These are phyloP conservation scores for Clitocybe nebularis DNA, from an alignment of 1,284 basidiomycete species.

Conservation along the genomic window DNA sequence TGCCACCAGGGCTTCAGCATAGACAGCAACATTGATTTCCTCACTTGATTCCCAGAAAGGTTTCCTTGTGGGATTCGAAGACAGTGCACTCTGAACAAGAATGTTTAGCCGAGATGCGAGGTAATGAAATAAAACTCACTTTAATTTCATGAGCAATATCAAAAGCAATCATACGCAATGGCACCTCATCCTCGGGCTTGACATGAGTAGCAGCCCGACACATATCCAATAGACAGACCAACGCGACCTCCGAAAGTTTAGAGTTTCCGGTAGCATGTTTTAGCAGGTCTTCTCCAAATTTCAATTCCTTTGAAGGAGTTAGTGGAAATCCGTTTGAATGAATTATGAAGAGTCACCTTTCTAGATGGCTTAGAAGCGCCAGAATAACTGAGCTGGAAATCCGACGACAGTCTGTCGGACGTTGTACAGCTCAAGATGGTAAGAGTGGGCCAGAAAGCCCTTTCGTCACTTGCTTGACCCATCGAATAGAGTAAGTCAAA, in stretches of 20 bases:
- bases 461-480: constrained; percentile 53
- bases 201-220: constrained; percentile 77
- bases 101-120: background rate
- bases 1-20: constrained; percentile 70
- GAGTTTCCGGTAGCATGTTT: constrained; percentile 46
- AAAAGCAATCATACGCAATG: constrained; percentile 64
- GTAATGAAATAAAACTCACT: constrained; percentile 34
- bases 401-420: constrained; percentile 66
- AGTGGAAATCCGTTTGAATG: background rate
- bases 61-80: constrained; percentile 46
- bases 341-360: constrained; percentile 30
- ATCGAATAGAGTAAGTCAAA: constrained; percentile 74
- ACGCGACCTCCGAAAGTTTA: constrained; percentile 59
- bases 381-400: constrained; percentile 38
- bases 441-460: constrained; percentile 75
- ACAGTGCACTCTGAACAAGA: constrained; percentile 38
- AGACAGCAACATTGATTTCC: constrained; percentile 76
- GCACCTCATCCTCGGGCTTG: constrained; percentile 60
- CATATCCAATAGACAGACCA: constrained; percentile 79
- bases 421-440: constrained; percentile 75
- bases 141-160: constrained; percentile 80
- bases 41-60: constrained; percentile 71
- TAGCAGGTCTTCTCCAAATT: constrained; percentile 55
- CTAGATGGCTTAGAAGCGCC: constrained; percentile 26
- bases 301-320: constrained; percentile 51